Percentiles rank a stretch among this genome's conserved stretches.
Conservation (phyloP, 805 yeast species). For the Cyberlindnera misumaiensis region DNA sequence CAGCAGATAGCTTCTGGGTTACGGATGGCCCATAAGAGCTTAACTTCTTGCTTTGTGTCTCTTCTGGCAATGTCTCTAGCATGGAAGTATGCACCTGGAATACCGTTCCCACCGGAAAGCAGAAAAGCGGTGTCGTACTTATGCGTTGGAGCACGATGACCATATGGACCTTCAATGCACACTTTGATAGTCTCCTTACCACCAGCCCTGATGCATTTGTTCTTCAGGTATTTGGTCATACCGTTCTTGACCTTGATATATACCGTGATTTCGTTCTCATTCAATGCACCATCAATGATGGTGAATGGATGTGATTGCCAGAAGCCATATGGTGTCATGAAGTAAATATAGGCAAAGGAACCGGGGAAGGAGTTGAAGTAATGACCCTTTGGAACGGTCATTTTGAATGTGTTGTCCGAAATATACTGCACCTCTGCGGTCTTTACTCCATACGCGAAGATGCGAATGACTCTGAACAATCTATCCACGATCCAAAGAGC, state of each 20-base stretch:
- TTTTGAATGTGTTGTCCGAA: conserved; percentile 41
- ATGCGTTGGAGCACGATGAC: conserved; percentile 33
- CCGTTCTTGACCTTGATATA: conserved; percentile 53
- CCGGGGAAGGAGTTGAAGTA: conserved; percentile 49
- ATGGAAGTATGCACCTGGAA: conserved; percentile 44
- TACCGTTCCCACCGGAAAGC: conserved; percentile 48
- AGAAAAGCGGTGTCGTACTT: conserved; percentile 33
- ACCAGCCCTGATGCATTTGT: conserved; percentile 22
- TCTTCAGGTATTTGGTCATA: conserved; percentile 38
- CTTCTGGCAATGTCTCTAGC: conserved; percentile 25
- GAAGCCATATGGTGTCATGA: conserved; percentile 42
- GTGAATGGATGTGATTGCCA: conserved; percentile 80
- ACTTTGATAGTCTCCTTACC: conserved; percentile 29
- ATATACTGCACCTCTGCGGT: conserved; percentile 16
- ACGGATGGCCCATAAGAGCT: conserved; percentile 60
- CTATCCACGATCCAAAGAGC: conserved; percentile 33
- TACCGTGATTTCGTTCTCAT: conserved; percentile 33
- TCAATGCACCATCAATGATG: conserved; percentile 34
- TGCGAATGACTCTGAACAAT: conserved; percentile 36
- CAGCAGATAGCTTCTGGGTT: conserved; percentile 41
- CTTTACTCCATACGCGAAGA: conserved; percentile 19
- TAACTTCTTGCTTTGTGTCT: conserved; percentile 28
- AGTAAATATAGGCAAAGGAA: conserved; percentile 49
- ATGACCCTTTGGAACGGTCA: conserved; percentile 35
- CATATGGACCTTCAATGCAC: conserved; percentile 60